Percentiles rank a stretch among this genome's conserved stretches.
These are phyloP conservation scores for Teunomyces aglyptinius DNA, from an alignment of 805 yeast genomes.

Conservation along the genomic window DNA sequence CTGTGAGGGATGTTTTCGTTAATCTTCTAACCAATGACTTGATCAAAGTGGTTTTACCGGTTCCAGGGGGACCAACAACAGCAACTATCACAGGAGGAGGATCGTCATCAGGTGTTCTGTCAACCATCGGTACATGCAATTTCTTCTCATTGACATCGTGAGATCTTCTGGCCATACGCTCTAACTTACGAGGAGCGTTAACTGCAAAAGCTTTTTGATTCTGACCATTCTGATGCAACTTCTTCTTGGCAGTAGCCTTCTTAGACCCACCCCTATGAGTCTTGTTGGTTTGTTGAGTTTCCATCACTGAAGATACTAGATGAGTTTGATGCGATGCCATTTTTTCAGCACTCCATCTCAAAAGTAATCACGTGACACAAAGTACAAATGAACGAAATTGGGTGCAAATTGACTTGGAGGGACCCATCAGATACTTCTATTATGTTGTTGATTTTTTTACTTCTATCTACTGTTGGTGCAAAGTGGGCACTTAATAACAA, in stretches of 20 bases:
- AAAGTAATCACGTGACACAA: not conserved
- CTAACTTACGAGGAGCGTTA: slow-evolving; percentile 74
- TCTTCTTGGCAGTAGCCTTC: slow-evolving; percentile 70
- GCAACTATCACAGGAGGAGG: slow-evolving; percentile 97
- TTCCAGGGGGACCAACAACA: slow-evolving; percentile 98
- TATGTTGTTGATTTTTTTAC: not conserved
- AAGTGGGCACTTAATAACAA: slow-evolving; percentile 24
- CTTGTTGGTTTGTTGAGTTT: slow-evolving; percentile 64
- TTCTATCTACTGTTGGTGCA: not conserved
- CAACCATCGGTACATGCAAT: slow-evolving; percentile 96
- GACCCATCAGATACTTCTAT: not conserved
- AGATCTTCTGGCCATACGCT: slow-evolving; percentile 77
- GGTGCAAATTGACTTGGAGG: not conserved
- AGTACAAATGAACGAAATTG: not conserved
- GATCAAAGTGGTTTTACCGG: slow-evolving; percentile 93
- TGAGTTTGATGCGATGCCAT: slow-evolving; percentile 4
- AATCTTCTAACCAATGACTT: slow-evolving; percentile 83
- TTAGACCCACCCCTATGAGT: slow-evolving; percentile 61
- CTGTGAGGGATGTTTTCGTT: slow-evolving; percentile 81
- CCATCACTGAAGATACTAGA: slow-evolving; percentile 12
- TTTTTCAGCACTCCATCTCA: slow-evolving; percentile 4
- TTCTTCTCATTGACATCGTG: slow-evolving; percentile 81
- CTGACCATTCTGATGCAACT: slow-evolving; percentile 80
- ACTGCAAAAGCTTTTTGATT: slow-evolving; percentile 46
- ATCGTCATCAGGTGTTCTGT: slow-evolving; percentile 94